These are phyloP conservation scores for Phytopythium boreale DNA, from an alignment of 352 stramenopile species.

Conservation along the genomic window DNA sequence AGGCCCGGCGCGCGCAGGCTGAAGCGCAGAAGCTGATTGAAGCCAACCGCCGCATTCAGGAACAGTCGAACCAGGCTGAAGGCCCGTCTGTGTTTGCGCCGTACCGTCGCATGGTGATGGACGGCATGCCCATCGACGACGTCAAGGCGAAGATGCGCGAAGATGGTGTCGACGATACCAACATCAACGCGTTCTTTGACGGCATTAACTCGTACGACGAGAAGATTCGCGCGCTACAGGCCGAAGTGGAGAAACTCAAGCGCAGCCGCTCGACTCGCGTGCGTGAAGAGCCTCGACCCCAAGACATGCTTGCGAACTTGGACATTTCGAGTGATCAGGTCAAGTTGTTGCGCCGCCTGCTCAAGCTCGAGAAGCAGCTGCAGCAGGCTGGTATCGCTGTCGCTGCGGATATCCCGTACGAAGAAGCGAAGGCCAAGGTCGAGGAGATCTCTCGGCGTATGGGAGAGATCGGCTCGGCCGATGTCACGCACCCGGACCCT, in stretches of 20 bases:
- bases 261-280: slow-evolving; percentile 43
- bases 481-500: slow-evolving; percentile 84
- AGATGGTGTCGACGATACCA: slow-evolving; percentile 69
- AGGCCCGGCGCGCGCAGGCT: slow-evolving; percentile 70
- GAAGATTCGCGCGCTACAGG: slow-evolving; percentile 78
- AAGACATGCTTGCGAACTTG: slow-evolving; percentile 70
- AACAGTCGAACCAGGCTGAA: slow-evolving; percentile 37
- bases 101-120: slow-evolving; percentile 72
- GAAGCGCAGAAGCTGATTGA: slow-evolving; percentile 84
- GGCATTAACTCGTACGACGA: slow-evolving; percentile 83
- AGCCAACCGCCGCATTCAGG: slow-evolving; percentile 80
- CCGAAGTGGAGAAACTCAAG: slow-evolving; percentile 83
- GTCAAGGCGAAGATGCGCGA: slow-evolving; percentile 77
- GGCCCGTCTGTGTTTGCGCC: slow-evolving; percentile 51
- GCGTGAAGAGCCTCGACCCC: slow-evolving; percentile 47
- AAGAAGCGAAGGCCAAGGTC: slow-evolving; percentile 90
- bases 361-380: slow-evolving; percentile 85
- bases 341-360: slow-evolving; percentile 68
- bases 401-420: slow-evolving; percentile 92
- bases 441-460: slow-evolving; percentile 89
- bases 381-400: slow-evolving; percentile 85
- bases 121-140: slow-evolving; percentile 62
- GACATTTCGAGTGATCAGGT: slow-evolving; percentile 76
- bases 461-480: slow-evolving; percentile 90
- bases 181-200: slow-evolving; percentile 78